Evolutionary conservation across 1,139 yeast genomes (phyloP).

Genomic region (Saccharomycopsis hybrid): DNA sequence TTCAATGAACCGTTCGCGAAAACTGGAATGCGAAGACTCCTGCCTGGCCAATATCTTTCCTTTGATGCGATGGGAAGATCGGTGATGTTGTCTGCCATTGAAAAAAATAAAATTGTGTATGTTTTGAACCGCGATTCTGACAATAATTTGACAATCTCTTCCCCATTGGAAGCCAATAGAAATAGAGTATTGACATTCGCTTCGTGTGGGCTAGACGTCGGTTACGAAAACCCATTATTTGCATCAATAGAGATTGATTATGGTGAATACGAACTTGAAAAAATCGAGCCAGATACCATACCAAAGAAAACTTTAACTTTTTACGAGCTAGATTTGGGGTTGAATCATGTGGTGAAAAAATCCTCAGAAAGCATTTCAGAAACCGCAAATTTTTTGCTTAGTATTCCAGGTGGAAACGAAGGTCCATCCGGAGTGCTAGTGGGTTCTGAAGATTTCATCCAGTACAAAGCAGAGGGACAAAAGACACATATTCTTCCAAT

Average conservation of each 20-base stretch:
- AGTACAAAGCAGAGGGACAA: slow-evolving; percentile 37
- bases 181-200: slow-evolving; percentile 48
- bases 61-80: slow-evolving; percentile 74
- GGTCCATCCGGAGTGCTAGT: slow-evolving; percentile 60
- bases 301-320: slow-evolving; percentile 43
- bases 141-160: slow-evolving; percentile 44
- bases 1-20: slow-evolving; percentile 67
- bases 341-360: slow-evolving; percentile 62
- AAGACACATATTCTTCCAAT: slow-evolving; percentile 39
- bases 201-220: slow-evolving; percentile 61
- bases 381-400: slow-evolving; percentile 37
- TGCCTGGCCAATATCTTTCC: slow-evolving; percentile 74
- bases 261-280: slow-evolving; percentile 23
- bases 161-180: slow-evolving; percentile 68
- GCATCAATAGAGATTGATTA: slow-evolving; percentile 73
- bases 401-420: slow-evolving; percentile 44
- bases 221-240: slow-evolving; percentile 76
- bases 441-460: slow-evolving; percentile 40
- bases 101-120: slow-evolving; percentile 64
- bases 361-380: slow-evolving; percentile 37
- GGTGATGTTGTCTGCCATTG: slow-evolving; percentile 62
- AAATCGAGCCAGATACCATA: no score
- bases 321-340: slow-evolving; percentile 81
- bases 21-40: slow-evolving; percentile 64
- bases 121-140: slow-evolving; percentile 44